Evolutionary conservation across 495 filamentous ascomycete genomes (phyloP).

Genomic region (Penicillium cosmopolitanum): DNA sequence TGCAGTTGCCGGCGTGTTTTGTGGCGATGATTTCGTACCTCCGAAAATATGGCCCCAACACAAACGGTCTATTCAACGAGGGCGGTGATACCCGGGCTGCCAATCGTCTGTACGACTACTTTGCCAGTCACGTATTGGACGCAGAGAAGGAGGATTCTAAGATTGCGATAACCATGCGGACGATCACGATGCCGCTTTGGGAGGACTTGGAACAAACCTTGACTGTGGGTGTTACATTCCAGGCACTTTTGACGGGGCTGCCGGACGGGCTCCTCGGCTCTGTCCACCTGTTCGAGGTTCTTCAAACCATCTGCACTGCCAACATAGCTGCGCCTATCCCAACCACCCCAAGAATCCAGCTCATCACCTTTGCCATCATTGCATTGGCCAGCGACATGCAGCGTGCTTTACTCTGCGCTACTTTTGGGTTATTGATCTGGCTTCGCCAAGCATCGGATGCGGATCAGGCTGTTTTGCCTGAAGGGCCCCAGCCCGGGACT

Average conservation of each 20-base stretch:
- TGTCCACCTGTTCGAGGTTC: conserved; percentile 62
- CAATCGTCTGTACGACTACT: conserved; percentile 41
- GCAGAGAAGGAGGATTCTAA: conserved; percentile 36
- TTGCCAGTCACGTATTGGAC: conserved; percentile 40
- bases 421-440: conserved; percentile 41
- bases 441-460: conserved; percentile 32
- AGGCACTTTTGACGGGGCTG: conserved; percentile 67
- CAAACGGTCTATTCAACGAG: conserved; percentile 36
- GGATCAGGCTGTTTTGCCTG: conserved; percentile 11
- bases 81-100: conserved; percentile 37
- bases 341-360: conserved; percentile 22
- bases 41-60: conserved; percentile 55
- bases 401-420: conserved; percentile 44
- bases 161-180: conserved; percentile 40
- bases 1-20: conserved; percentile 74
- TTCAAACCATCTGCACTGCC: conserved; percentile 65
- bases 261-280: conserved; percentile 78
- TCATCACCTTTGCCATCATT: conserved; percentile 44
- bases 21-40: conserved; percentile 71
- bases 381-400: conserved; percentile 42
- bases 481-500: conserved; percentile 23
- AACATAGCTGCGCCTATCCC: conserved; percentile 9
- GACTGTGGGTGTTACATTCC: conserved; percentile 74
- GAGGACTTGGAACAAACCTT: conserved; percentile 49
- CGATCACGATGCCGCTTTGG: conserved; percentile 25